Percentiles rank a stretch among this genome's conserved stretches.
Conservation (phyloP, 805 yeast species). For the Metschnikowia proteae region DNA sequence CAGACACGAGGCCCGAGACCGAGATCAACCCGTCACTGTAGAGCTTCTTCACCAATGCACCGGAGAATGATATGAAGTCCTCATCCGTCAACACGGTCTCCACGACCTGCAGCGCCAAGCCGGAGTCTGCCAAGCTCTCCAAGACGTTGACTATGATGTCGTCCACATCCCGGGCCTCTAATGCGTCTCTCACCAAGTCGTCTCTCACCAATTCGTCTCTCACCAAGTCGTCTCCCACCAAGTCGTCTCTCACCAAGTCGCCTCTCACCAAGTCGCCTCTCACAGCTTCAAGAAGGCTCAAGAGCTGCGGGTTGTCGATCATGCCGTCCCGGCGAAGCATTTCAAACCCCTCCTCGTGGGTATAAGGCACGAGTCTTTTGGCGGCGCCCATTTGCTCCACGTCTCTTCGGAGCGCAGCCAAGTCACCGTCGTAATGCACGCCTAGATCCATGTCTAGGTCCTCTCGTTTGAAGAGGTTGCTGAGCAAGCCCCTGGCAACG, state of each 20-base stretch:
- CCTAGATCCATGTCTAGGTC: neutral
- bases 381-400: neutral
- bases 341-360: constrained; percentile 14
- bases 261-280: constrained; percentile 11
- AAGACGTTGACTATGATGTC: constrained; percentile 33
- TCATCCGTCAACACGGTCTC: constrained; percentile 37
- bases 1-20: constrained; percentile 26
- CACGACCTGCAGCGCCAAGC: constrained; percentile 40
- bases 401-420: neutral
- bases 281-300: constrained; percentile 9
- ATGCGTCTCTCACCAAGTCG: constrained; percentile 1
- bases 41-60: constrained; percentile 30
- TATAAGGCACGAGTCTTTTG: constrained; percentile 4
- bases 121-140: constrained; percentile 39
- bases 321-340: constrained; percentile 16
- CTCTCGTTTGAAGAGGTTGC: constrained; percentile 7
- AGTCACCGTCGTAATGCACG: constrained; percentile 2
- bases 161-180: constrained; percentile 21
- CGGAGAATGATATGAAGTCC: constrained; percentile 35
- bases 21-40: constrained; percentile 28
- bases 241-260: too few relatives aligned
- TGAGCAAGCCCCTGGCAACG: constrained; percentile 27
- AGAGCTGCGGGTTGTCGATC: constrained; percentile 3
- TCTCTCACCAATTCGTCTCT: too few relatives aligned
- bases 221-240: constrained; percentile 12